Evolutionary conservation across 768 basidiomycete species (phyloP).

Genomic region (Trametes punicea): DNA sequence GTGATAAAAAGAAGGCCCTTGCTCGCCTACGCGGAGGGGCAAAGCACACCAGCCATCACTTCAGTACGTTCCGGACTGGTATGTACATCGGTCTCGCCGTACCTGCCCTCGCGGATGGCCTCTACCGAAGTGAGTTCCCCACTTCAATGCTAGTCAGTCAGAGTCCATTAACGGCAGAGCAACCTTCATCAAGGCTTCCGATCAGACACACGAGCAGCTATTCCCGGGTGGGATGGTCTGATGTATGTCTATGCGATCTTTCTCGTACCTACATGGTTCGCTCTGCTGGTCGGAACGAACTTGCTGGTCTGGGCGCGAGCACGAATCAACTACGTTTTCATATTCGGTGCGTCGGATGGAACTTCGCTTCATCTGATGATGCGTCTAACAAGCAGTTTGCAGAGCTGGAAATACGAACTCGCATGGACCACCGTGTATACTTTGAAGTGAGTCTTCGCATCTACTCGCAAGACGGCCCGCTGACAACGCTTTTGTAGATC

Average conservation of each 20-base stretch:
- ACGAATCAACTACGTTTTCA: slow-evolving; percentile 92
- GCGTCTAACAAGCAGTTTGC: background rate
- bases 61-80: slow-evolving; percentile 73
- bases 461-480: background rate
- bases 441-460: slow-evolving; percentile 44
- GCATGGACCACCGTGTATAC: slow-evolving; percentile 77
- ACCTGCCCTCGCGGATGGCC: slow-evolving; percentile 62
- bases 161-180: no score
- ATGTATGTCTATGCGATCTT: slow-evolving; percentile 78
- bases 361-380: background rate
- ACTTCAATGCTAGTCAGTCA: no score
- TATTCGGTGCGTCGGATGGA: slow-evolving; percentile 59
- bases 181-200: slow-evolving; percentile 47
- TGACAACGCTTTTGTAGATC: slow-evolving; percentile 44
- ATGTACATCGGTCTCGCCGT: slow-evolving; percentile 67
- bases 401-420: slow-evolving; percentile 71
- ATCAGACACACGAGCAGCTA: slow-evolving; percentile 42
- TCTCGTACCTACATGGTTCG: slow-evolving; percentile 70
- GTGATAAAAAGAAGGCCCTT: slow-evolving; percentile 77
- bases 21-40: slow-evolving; percentile 56
- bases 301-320: slow-evolving; percentile 69
- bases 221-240: slow-evolving; percentile 71
- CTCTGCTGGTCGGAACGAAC: slow-evolving; percentile 79
- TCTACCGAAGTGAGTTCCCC: slow-evolving; percentile 54
- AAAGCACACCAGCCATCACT: slow-evolving; percentile 57